phyloP scores from a whole-genome alignment of 192 early-diverging fungal species.

The Physocladia obscura region DNA sequence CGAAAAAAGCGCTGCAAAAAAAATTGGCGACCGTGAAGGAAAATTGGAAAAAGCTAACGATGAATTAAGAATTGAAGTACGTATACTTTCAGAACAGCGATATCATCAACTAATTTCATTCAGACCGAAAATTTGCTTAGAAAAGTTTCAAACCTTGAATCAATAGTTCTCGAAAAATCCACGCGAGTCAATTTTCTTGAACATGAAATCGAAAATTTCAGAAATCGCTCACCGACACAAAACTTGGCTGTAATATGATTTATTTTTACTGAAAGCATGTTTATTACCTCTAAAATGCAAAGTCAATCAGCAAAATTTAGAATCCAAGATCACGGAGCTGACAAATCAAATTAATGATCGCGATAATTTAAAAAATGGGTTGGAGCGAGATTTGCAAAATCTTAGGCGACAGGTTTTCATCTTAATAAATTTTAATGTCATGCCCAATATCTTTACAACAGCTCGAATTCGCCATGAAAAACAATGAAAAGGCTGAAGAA shows the following conservation, averaged over 20 bases:
- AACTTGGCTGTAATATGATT: too few relatives aligned
- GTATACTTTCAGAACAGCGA: too few relatives aligned
- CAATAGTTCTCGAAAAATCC: not conserved
- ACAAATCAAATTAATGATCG: not conserved
- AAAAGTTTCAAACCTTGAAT: slow-evolving; percentile 12
- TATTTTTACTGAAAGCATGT: too few relatives aligned
- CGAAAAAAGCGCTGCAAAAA: not conserved
- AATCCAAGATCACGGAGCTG: not conserved
- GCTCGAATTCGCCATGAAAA: slow-evolving; percentile 4
- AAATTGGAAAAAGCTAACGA: too few relatives aligned
- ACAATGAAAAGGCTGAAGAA: not conserved
- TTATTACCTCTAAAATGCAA: not conserved
- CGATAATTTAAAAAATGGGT: not conserved
- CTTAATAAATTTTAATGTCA: too few relatives aligned
- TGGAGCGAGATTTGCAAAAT: not conserved
- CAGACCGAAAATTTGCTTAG: not conserved
- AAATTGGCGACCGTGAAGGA: too few relatives aligned
- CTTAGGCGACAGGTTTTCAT: too few relatives aligned
- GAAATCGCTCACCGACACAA: too few relatives aligned
- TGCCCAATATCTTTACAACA: too few relatives aligned
- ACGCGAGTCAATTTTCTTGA: not conserved
- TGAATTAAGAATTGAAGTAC: too few relatives aligned
- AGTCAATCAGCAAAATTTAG: not conserved
- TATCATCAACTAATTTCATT: not conserved
- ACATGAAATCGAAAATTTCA: slow-evolving; percentile 3